These are phyloP conservation scores for Alternaria hordeiaustralica DNA, from an alignment of 2,329 filamentous ascomycete species.

Conservation along the genomic window DNA sequence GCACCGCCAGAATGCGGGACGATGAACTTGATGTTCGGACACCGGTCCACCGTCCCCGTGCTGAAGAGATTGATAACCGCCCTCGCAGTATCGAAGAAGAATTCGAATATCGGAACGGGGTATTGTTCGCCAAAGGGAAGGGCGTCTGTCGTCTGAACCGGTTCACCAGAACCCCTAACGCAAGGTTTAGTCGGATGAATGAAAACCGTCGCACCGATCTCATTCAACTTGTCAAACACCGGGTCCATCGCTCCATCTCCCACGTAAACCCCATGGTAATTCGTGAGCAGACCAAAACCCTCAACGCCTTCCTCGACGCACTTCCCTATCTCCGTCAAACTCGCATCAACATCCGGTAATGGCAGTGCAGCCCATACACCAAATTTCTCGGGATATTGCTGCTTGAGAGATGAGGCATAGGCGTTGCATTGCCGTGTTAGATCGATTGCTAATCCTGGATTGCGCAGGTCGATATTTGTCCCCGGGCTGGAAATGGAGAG, in stretches of 20 bases:
- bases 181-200: conserved; percentile 63
- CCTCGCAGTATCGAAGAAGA: conserved; percentile 62
- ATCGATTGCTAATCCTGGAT: conserved; percentile 45
- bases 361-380: conserved; percentile 63
- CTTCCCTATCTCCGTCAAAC: conserved; percentile 57
- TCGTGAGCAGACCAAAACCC: conserved; percentile 61
- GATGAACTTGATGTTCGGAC: conserved; percentile 57
- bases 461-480: conserved; percentile 53
- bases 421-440: conserved; percentile 53
- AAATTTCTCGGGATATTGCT: conserved; percentile 50
- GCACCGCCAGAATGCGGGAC: conserved; percentile 58
- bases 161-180: conserved; percentile 26
- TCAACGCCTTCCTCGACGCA: conserved; percentile 55
- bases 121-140: conserved; percentile 47
- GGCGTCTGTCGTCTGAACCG: conserved; percentile 30
- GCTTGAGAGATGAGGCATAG: conserved; percentile 51
- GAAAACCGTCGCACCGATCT: conserved; percentile 57
- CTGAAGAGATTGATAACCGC: conserved; percentile 58
- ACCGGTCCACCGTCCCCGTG: conserved; percentile 54
- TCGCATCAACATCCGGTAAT: conserved; percentile 57
- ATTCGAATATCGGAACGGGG: conserved; percentile 57
- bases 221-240: conserved; percentile 58
- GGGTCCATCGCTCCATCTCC: conserved; percentile 55
- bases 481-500: conserved; percentile 63
- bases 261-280: conserved; percentile 60